Percentiles rank a stretch among this genome's conserved stretches.
Conservation (phyloP, 2,329 filamentous ascomycete species). For the Daldinia sp. region DNA sequence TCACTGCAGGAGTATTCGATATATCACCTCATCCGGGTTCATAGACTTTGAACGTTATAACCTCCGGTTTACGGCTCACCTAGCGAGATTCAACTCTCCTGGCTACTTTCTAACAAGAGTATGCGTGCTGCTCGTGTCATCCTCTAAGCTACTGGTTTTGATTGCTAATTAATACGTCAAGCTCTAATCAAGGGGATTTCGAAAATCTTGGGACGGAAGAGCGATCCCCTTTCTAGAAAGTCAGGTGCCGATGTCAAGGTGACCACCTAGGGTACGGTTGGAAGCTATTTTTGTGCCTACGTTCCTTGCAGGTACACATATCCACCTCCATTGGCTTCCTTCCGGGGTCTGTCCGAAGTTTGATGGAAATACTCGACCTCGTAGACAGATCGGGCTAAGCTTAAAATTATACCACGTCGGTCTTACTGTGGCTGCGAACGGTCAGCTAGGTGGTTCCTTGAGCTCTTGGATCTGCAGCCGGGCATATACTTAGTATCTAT, state of each 20-base stretch:
- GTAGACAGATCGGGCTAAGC: constrained; percentile 31
- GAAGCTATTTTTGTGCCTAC: constrained; percentile 8
- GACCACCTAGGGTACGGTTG: not conserved
- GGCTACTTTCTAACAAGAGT: constrained; percentile 14
- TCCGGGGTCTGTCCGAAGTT: constrained; percentile 19
- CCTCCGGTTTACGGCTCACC: not conserved
- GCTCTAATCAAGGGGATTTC: constrained; percentile 5
- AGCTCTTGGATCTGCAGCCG: constrained; percentile 15
- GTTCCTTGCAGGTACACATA: constrained; percentile 7
- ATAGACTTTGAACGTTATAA: not conserved
- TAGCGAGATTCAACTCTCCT: constrained; percentile 22
- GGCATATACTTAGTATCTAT: constrained; percentile 20
- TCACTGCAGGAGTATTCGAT: constrained; percentile 5
- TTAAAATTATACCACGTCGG: constrained; percentile 19
- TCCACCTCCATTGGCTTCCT: constrained; percentile 29
- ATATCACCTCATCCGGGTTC: not conserved
- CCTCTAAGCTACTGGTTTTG: not conserved
- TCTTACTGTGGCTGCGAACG: constrained; percentile 5
- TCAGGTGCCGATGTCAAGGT: not conserved
- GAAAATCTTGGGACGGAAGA: constrained; percentile 9
- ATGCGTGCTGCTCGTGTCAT: constrained; percentile 19
- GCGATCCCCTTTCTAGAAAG: not conserved
- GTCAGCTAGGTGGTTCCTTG: constrained; percentile 10
- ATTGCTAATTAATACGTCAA: not conserved
- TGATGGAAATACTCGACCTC: constrained; percentile 30